phyloP scores from a whole-genome alignment of 805 yeast genomes.

The Scheffersomyces ergatensis region DNA sequence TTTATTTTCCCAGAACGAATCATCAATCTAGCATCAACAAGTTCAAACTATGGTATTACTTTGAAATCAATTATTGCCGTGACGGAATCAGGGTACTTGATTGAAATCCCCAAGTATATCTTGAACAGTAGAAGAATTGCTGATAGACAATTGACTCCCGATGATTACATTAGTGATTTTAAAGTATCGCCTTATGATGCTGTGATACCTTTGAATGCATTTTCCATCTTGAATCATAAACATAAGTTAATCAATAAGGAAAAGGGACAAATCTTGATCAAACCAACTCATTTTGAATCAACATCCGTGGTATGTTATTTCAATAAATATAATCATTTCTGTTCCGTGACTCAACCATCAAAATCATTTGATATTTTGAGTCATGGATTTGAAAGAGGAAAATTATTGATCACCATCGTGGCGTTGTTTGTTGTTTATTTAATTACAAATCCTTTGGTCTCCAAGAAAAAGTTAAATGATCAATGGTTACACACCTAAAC shows the following conservation, averaged over 20 bases:
- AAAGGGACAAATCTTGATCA: conserved; percentile 23
- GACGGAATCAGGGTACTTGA: conserved; percentile 59
- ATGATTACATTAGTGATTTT: conserved; percentile 55
- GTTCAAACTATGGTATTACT: conserved; percentile 29
- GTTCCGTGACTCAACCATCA: conserved; percentile 78
- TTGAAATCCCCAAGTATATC: conserved; percentile 66
- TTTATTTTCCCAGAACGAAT: conserved; percentile 64
- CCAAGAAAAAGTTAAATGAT: conserved; percentile 48
- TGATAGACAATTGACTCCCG: conserved; percentile 47
- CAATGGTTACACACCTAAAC: conserved; percentile 44
- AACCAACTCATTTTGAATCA: conserved; percentile 70
- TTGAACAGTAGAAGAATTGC: conserved; percentile 69
- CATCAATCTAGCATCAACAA: conserved; percentile 43
- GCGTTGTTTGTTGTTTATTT: conserved; percentile 46
- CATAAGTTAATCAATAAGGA: conserved; percentile 16
- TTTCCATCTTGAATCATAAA: conserved; percentile 35
- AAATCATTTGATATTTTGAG: conserved; percentile 77
- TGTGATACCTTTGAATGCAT: conserved; percentile 42
- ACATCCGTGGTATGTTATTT: conserved; percentile 68
- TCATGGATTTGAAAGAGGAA: conserved; percentile 62
- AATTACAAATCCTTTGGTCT: conserved; percentile 57
- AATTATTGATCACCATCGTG: conserved; percentile 58
- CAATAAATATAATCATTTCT: conserved; percentile 64
- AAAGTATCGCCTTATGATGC: conserved; percentile 67
- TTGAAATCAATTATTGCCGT: conserved; percentile 58